Conservation (phyloP, 2,329 filamentous ascomycete genomes). For the Fonsecaea pugnacius region DNA sequence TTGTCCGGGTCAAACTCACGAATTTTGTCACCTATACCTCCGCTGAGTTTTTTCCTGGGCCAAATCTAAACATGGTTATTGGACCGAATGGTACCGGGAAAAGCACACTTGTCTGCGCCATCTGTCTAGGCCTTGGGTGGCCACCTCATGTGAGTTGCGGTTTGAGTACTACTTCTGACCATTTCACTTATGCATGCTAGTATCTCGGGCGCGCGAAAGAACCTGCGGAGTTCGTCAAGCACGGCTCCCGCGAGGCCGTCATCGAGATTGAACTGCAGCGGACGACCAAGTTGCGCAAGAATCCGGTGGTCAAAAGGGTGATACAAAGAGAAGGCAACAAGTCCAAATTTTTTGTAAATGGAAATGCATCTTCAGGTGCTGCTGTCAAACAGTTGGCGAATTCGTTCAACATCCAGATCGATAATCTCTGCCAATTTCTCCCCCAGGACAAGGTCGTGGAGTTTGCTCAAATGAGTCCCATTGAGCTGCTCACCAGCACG, state of each 20-base stretch:
- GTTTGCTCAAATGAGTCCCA: slow-evolving; percentile 80
- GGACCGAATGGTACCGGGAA: slow-evolving; percentile 99
- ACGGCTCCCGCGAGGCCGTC: slow-evolving; percentile 73
- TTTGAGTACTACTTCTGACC: background rate
- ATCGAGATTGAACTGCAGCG: slow-evolving; percentile 91
- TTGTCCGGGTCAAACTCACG: slow-evolving; percentile 80
- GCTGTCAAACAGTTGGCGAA: slow-evolving; percentile 69
- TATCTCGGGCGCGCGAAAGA: slow-evolving; percentile 84
- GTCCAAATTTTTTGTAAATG: slow-evolving; percentile 77
- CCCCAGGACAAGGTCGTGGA: slow-evolving; percentile 95
- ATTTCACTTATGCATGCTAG: slow-evolving; percentile 42
- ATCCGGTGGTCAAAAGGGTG: slow-evolving; percentile 73
- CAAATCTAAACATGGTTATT: slow-evolving; percentile 96
- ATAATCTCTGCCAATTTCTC: slow-evolving; percentile 96
- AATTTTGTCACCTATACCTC: slow-evolving; percentile 96
- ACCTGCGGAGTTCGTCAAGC: slow-evolving; percentile 89
- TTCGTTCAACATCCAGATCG: slow-evolving; percentile 85
- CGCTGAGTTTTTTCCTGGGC: slow-evolving; percentile 87
- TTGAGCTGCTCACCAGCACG: slow-evolving; percentile 82
- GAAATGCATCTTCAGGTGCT: slow-evolving; percentile 63
- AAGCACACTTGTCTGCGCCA: slow-evolving; percentile 94
- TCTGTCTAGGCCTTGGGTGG: slow-evolving; percentile 90
- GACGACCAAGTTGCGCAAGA: slow-evolving; percentile 50
- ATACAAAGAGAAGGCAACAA: slow-evolving; percentile 84
- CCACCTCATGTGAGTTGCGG: slow-evolving; percentile 60